Conservation (phyloP, 495 filamentous ascomycete genomes). For the Podospora pseudocomata region DNA sequence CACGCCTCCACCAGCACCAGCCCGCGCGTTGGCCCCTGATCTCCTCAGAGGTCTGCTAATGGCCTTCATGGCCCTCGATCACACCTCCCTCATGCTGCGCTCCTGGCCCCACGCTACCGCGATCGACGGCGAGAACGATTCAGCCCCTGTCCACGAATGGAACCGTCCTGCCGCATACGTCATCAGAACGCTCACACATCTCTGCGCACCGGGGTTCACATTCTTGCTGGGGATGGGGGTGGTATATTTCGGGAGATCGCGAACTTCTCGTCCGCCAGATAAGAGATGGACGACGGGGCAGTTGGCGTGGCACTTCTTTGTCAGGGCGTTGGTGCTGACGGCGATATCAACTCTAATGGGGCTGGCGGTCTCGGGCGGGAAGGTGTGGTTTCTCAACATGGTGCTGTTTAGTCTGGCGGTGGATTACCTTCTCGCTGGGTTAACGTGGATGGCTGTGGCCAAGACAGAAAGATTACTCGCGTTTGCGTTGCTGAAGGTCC, state of each 20-base stretch:
- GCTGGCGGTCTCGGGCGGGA: slow-evolving; percentile 19
- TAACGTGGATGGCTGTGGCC: slow-evolving; percentile 28
- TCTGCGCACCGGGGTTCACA: slow-evolving; percentile 37
- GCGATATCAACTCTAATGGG: slow-evolving; percentile 18
- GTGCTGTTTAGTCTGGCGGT: slow-evolving; percentile 33
- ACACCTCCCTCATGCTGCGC: slow-evolving; percentile 27
- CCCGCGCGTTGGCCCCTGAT: slow-evolving; percentile 33
- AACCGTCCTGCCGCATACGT: slow-evolving; percentile 26
- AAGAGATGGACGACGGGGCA: slow-evolving; percentile 23
- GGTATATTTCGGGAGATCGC: slow-evolving; percentile 33
- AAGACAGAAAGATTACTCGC: slow-evolving; percentile 26
- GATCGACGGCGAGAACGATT: slow-evolving; percentile 26
- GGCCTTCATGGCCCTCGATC: slow-evolving; percentile 35
- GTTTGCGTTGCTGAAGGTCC: slow-evolving; percentile 18
- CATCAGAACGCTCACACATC: slow-evolving; percentile 32
- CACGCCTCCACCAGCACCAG: neutral
- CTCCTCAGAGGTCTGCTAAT: slow-evolving; percentile 35
- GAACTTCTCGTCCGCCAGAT: slow-evolving; percentile 19
- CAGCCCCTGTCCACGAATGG: slow-evolving; percentile 27
- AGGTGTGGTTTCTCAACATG: slow-evolving; percentile 35
- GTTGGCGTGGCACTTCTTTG: slow-evolving; percentile 31
- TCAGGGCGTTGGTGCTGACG: slow-evolving; percentile 29
- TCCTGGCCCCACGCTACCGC: slow-evolving; percentile 34
- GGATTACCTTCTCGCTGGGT: slow-evolving; percentile 33
- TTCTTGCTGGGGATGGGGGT: slow-evolving; percentile 40